phyloP scores from a whole-genome alignment of 768 basidiomycete genomes.

The Hypholoma sublateritium region DNA sequence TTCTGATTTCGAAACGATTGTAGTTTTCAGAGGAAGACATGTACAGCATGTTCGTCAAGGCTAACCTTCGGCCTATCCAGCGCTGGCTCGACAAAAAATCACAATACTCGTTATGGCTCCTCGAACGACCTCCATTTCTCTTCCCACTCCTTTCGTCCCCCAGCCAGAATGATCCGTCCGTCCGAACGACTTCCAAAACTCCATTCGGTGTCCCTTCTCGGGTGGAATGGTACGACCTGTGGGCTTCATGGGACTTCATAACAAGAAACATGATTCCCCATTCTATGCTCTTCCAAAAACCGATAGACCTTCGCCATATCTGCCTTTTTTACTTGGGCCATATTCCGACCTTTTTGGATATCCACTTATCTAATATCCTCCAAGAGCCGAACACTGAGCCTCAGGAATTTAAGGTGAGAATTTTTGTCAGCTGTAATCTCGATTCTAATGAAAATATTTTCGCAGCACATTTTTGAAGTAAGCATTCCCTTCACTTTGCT shows the following conservation, averaged over 20 bases:
- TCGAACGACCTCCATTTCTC: conserved; percentile 81
- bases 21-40: conserved; percentile 83
- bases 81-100: conserved; percentile 77
- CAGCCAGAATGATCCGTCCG: conserved; percentile 15
- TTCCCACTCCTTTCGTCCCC: conserved; percentile 65
- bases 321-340: conserved; percentile 98
- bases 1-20: neutral
- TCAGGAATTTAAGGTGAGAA: conserved; percentile 64
- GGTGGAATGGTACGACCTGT: conserved; percentile 79
- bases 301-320: conserved; percentile 92
- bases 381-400: conserved; percentile 84
- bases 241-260: conserved; percentile 88
- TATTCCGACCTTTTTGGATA: conserved; percentile 90
- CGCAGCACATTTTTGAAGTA: conserved; percentile 76
- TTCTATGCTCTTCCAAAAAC: conserved; percentile 84
- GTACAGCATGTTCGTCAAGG: conserved; percentile 64
- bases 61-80: conserved; percentile 81
- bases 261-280: conserved; percentile 84
- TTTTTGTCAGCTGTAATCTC: conserved; percentile 10
- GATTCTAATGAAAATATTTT: conserved; percentile 3
- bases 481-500: neutral
- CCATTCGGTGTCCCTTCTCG: conserved; percentile 72
- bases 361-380: conserved; percentile 77
- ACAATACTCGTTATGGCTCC: conserved; percentile 84
- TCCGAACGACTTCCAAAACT: conserved; percentile 24